phyloP scores from a whole-genome alignment of 352 stramenopile genomes.

The Synura sp. region DNA sequence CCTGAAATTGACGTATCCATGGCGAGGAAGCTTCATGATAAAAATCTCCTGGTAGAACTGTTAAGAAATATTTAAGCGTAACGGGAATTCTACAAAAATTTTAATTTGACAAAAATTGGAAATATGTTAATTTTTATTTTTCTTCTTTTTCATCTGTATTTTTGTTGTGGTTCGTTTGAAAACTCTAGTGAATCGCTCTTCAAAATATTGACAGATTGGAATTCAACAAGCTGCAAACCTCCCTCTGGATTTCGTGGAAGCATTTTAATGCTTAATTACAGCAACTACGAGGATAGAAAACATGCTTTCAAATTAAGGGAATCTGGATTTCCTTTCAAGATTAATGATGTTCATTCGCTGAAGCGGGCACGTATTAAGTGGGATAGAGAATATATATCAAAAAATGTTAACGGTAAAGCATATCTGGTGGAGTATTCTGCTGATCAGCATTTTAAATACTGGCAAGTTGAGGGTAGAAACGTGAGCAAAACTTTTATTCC shows the following conservation, averaged over 20 bases:
- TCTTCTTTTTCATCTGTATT: no score
- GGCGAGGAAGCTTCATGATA: no score
- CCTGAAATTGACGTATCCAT: no score
- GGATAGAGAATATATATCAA: neutral
- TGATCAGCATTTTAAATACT: constrained; percentile 31
- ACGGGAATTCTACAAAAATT: no score
- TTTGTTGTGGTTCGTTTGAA: no score
- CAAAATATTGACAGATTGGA: constrained; percentile 18
- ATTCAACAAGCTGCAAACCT: constrained; percentile 25
- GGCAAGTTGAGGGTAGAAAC: neutral
- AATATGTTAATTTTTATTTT: no score
- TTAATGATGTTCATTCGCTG: constrained; percentile 13
- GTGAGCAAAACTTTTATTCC: neutral
- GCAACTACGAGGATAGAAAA: neutral
- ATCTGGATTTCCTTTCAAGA: constrained; percentile 30
- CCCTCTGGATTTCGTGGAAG: neutral
- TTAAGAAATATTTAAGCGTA: no score
- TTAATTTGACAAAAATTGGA: no score
- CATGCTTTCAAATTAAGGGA: neutral
- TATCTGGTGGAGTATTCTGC: neutral
- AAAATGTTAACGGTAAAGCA: neutral
- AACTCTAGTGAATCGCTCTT: no score
- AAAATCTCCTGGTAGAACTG: no score
- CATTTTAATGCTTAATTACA: constrained; percentile 21
- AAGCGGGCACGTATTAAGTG: neutral